Base-by-base conservation (phyloP, 129 eudicot genomes). In the Smallanthus sonchifolius region DNA sequence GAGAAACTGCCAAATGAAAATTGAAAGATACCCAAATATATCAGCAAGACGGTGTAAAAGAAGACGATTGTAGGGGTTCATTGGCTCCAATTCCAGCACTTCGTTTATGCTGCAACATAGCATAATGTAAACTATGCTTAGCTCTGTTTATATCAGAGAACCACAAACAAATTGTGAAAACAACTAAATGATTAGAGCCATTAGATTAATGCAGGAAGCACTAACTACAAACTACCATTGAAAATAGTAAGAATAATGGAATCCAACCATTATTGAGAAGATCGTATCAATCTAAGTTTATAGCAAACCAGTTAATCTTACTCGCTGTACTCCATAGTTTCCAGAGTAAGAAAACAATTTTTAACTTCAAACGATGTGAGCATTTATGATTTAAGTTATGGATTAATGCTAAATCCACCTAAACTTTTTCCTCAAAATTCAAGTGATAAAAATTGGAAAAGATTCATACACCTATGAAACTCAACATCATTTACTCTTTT, bases 41-140 rank as follows among this genome's bases (percentile, higher is more conserved):
- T 95, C 99, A 63, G 99, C 99, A 67, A 95, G 96, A 20, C 99
- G 97, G 74, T 95, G 99, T 81, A 91, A 67, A n/a, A 91, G 96
- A 72, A 95, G 89, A 49, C 97, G 97, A 65, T 81, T 79, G 79
- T 95, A 95, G 6, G 99, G 77, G 79, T 84, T 87, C 96, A 87
- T 95, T 13, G 99, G 99, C 79, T 95, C 88, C 78, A 95, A 85
- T 81, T 95, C 94, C 70, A 95, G 72, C 73, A 83, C 86, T 55
- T 84, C 87, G 61, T 84, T 79, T 57, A 76, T 72, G 82, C 98
- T 94, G 91, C 91, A 90, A 44, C 15, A 79, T 59, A 74, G 17
- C 65, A 77, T 6, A 62, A 51, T 35, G n/a, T 71, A 61, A 19
- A 28, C 10, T 37, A 38, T 74, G 52, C 13, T 45, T 42, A 11